These are phyloP conservation scores for Avena atlantica DNA, from an alignment of 176 grass and related monocot species.

Conservation along the genomic window DNA sequence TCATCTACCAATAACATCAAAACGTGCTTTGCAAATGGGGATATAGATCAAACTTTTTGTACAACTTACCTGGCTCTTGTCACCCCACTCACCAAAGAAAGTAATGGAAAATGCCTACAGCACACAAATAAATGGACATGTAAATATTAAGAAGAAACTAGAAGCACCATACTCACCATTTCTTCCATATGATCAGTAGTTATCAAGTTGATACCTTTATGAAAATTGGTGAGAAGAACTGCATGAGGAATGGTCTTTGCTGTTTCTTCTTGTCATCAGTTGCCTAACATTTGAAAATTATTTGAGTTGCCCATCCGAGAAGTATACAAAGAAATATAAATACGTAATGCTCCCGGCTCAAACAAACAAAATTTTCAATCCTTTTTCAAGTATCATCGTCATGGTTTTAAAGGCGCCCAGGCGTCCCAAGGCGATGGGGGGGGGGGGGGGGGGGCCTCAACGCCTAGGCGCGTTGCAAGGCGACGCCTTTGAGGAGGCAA, in stretches of 20 bases:
- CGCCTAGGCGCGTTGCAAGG: too few relatives aligned
- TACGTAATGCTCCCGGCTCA: neutral
- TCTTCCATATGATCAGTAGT: conserved; percentile 28
- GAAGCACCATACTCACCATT: neutral
- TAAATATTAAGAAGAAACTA: conserved; percentile 33
- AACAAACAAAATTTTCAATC: neutral
- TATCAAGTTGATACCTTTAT: conserved; percentile 66
- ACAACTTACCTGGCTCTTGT: conserved; percentile 91
- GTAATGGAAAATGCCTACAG: conserved; percentile 96
- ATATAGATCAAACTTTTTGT: conserved; percentile 16
- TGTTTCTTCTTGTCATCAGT: conserved; percentile 87
- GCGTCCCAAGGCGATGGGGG: too few relatives aligned
- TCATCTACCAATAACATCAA: conserved; percentile 29
- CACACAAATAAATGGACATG: conserved; percentile 31
- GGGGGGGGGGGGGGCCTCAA: too few relatives aligned
- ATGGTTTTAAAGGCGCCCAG: too few relatives aligned
- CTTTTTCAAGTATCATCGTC: neutral
- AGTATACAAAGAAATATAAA: conserved; percentile 14
- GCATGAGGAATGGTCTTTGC: conserved; percentile 77
- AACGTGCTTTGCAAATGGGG: conserved; percentile 1
- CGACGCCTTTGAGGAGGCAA: too few relatives aligned
- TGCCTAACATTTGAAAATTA: conserved; percentile 52
- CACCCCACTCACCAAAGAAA: conserved; percentile 99
- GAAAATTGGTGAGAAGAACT: conserved; percentile 97
- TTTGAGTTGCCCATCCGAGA: conserved; percentile 21